These are phyloP conservation scores for Chimonanthus salicifolius DNA, from an alignment of 164 flowering plant species.

Conservation along the genomic window DNA sequence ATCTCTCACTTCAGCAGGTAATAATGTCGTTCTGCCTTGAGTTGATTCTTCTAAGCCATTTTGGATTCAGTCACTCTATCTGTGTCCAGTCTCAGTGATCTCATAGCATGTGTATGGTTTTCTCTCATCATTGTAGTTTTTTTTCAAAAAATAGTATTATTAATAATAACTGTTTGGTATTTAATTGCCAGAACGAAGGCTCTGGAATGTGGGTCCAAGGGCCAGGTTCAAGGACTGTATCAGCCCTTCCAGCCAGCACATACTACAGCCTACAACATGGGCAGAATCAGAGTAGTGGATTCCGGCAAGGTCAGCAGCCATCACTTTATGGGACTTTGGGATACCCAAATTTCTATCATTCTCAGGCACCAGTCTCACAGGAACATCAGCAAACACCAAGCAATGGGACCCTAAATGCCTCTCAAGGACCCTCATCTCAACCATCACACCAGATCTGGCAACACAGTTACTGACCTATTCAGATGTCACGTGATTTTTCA, in stretches of 20 bases:
- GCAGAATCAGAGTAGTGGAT: constrained; percentile 58
- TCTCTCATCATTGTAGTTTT: too few species aligned
- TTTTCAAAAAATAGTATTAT: too few species aligned
- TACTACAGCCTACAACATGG: constrained; percentile 67
- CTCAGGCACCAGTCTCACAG: constrained; percentile 54
- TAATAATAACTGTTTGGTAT: too few species aligned
- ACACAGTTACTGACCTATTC: constrained; percentile 56
- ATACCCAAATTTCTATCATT: constrained; percentile 78
- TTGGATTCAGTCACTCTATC: neutral
- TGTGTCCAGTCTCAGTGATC: too few species aligned
- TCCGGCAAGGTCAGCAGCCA: constrained; percentile 79
- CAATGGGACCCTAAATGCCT: constrained; percentile 51
- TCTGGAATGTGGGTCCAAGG: constrained; percentile 78
- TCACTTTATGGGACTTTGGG: constrained; percentile 62
- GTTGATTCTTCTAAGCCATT: neutral
- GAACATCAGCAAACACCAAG: constrained; percentile 75
- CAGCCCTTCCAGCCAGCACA: constrained; percentile 63
- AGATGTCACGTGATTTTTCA: constrained; percentile 30
- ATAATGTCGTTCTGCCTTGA: neutral
- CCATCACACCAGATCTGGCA: constrained; percentile 90
- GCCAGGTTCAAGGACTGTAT: constrained; percentile 66
- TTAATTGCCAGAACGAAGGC: constrained; percentile 51
- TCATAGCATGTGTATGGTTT: too few species aligned
- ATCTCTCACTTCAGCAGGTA: constrained; percentile 70
- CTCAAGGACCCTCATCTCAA: constrained; percentile 67